Evolutionary conservation across 495 filamentous ascomycete species (phyloP), one percentile per base, ranked within the genome.

Genomic region (Aeminium ludgeri): DNA sequence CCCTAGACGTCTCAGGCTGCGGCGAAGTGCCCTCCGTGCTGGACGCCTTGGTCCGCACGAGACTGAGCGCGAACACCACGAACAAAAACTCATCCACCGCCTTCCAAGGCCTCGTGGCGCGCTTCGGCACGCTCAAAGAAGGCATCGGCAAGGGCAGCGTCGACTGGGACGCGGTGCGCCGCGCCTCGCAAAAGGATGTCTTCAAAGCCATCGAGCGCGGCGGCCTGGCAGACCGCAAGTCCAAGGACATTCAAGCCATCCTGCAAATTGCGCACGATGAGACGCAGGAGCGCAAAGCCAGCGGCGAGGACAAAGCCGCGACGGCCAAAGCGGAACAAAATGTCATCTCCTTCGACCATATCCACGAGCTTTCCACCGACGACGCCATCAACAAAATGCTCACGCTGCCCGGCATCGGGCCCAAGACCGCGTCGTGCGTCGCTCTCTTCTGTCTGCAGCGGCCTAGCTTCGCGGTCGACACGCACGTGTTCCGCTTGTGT

Each of bases 21-120:
- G 89, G 89, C 11, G 86, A 97, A 57, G 89, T 95, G 0, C 87
- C 87, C 0, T 87, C 77, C 15, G 75, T 95, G 0, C 67, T 97
- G 0, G 89, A 96, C 54, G 89, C 86, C 0, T 62, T 97, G 0
- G 70, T 94, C 17, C 71, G 86, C 18, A 93, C 86, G 0, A 54
- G 78, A 3, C 67, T 93, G 18, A 91, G 82, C 55, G 80, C 79
- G 0, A 74, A 78, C 6, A 89, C 82, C 0, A 74, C 71, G 0
- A 68, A 72, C 40, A 69, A 53, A 4, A 80, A 83, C 42, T 72
- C 80, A 3, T 68, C 75, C 43, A 61, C 56, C 30, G 79, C 86
- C 6, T 78, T 95, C 43, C 60, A 75, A 44, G 82, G 75, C 1
- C 63, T 95, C 1, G 72, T 78, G 2, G 48, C 73, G 33, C 65